phyloP scores from a whole-genome alignment of 768 basidiomycete species.

The Cystobasidium onofrii region DNA sequence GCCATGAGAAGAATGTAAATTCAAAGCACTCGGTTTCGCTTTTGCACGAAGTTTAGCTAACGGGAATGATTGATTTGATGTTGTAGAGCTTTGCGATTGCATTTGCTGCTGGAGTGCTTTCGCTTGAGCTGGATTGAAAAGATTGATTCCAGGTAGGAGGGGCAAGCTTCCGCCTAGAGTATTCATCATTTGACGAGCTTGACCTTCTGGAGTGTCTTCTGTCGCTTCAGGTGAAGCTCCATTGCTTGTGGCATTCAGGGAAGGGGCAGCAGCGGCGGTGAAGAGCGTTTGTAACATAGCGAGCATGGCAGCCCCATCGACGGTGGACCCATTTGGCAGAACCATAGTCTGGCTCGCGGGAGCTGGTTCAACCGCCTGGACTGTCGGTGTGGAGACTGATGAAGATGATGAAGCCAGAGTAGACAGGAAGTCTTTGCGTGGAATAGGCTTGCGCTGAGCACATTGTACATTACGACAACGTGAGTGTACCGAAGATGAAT shows the following conservation, averaged over 20 bases:
- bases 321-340: background rate
- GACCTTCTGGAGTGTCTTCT: background rate
- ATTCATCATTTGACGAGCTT: background rate
- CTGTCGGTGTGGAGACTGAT: background rate
- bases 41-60: background rate
- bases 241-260: background rate
- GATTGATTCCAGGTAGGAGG: slow-evolving; percentile 18
- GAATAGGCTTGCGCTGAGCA: background rate
- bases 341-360: background rate
- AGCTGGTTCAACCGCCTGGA: background rate
- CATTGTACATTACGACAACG: background rate
- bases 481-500: no score
- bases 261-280: background rate
- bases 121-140: slow-evolving; percentile 14
- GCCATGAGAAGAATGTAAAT: background rate
- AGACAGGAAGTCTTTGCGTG: background rate
- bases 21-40: background rate
- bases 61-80: background rate
- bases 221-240: background rate
- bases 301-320: background rate
- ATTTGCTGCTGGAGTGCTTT: background rate
- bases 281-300: slow-evolving; percentile 7
- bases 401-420: background rate
- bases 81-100: background rate
- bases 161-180: background rate